Evolutionary conservation across 2,329 filamentous ascomycete species (phyloP).

Genomic region (Fusarium piperis): DNA sequence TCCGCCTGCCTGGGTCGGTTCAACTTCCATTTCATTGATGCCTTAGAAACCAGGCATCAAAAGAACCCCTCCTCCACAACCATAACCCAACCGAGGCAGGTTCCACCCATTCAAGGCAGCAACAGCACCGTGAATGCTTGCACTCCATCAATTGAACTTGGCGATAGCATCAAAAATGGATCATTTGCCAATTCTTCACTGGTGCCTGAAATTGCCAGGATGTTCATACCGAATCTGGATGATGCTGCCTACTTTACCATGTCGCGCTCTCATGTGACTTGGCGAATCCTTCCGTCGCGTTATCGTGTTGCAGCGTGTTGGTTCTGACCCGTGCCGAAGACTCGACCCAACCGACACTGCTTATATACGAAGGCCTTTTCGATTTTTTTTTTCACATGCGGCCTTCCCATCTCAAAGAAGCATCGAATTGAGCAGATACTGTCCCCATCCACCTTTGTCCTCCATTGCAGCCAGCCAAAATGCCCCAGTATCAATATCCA

Average conservation of each 20-base stretch:
- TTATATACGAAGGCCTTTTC: background rate
- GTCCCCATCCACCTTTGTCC: background rate
- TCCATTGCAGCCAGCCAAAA: background rate
- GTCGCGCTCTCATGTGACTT: background rate
- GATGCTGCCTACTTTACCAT: background rate
- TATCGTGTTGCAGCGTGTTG: background rate
- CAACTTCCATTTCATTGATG: background rate
- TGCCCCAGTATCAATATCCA: constrained; percentile 2
- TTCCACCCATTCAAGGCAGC: background rate
- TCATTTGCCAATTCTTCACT: background rate
- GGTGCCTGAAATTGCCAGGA: background rate
- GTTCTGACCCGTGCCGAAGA: background rate
- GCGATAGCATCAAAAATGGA: background rate
- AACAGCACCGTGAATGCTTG: background rate
- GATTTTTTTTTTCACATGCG: background rate
- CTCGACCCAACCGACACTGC: background rate
- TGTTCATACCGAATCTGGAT: no score
- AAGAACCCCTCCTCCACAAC: background rate
- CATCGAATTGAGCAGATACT: background rate
- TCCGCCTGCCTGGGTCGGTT: background rate
- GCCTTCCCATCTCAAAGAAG: background rate
- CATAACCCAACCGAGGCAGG: background rate
- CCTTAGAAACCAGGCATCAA: background rate
- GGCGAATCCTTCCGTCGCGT: background rate
- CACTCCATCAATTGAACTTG: background rate